Evolutionary conservation across 2,329 filamentous ascomycete species (phyloP).

Genomic region (Dactylellina cionopaga): DNA sequence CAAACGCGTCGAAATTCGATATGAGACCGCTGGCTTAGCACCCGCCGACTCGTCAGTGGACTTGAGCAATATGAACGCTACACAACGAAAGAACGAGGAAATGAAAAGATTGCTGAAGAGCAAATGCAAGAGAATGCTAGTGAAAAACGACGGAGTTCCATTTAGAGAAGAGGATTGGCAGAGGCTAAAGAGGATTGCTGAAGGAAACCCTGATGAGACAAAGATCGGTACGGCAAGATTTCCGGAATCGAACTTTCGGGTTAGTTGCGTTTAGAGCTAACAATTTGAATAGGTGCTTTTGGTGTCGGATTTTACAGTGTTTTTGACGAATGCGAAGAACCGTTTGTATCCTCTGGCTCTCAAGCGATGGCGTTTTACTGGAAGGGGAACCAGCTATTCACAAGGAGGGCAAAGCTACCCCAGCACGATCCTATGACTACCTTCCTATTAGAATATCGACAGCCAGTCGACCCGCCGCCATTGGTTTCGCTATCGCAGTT

Average conservation of each 20-base stretch:
- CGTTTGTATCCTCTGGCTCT: constrained; percentile 90
- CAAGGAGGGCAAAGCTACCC: constrained; percentile 75
- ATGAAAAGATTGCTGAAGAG: constrained; percentile 70
- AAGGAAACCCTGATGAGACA: constrained; percentile 97
- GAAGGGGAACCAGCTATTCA: constrained; percentile 98
- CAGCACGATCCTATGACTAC: constrained; percentile 79
- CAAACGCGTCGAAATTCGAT: constrained; percentile 86
- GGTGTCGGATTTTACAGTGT: constrained; percentile 99
- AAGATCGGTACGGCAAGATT: constrained; percentile 74
- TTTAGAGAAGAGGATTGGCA: constrained; percentile 94
- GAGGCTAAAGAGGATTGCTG: constrained; percentile 93
- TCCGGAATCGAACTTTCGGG: not conserved
- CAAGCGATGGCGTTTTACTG: constrained; percentile 99
- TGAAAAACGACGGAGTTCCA: constrained; percentile 88
- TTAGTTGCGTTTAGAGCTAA: not conserved
- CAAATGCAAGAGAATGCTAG: constrained; percentile 84
- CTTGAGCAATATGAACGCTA: constrained; percentile 27
- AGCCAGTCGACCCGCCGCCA: constrained; percentile 77
- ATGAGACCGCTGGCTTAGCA: constrained; percentile 68
- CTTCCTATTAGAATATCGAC: constrained; percentile 95
- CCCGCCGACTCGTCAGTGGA: constrained; percentile 32
- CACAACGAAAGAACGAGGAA: constrained; percentile 53
- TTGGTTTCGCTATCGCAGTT: constrained; percentile 90
- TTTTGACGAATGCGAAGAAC: constrained; percentile 97
- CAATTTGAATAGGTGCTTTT: constrained; percentile 73